These are phyloP conservation scores for Calonectria pteridis DNA, from an alignment of 2,329 filamentous ascomycete species.

Conservation along the genomic window DNA sequence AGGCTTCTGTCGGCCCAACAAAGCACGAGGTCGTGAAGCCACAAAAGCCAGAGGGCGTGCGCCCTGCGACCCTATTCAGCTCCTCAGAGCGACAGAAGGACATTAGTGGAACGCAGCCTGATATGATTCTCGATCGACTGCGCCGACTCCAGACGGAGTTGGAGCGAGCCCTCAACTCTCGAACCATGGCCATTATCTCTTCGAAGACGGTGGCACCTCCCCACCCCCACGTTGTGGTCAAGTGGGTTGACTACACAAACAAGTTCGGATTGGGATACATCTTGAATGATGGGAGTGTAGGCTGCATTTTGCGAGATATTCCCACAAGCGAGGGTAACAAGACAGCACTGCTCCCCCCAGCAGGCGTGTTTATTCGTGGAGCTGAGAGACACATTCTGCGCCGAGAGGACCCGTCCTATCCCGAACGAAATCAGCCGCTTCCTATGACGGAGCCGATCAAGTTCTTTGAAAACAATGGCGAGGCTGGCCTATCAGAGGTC, in stretches of 20 bases:
- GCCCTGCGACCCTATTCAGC: slow-evolving; percentile 66
- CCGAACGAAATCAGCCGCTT: slow-evolving; percentile 70
- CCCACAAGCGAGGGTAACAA: slow-evolving; percentile 64
- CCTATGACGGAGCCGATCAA: slow-evolving; percentile 74
- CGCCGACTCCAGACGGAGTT: slow-evolving; percentile 70
- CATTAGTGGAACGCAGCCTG: slow-evolving; percentile 68
- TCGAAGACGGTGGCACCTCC: slow-evolving; percentile 66
- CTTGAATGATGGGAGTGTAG: slow-evolving; percentile 83
- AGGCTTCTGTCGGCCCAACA: slow-evolving; percentile 44
- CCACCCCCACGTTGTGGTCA: slow-evolving; percentile 75
- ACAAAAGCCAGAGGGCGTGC: slow-evolving; percentile 47
- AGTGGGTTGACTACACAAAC: slow-evolving; percentile 92
- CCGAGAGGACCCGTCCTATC: slow-evolving; percentile 66
- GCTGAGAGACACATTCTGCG: slow-evolving; percentile 79
- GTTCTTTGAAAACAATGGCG: slow-evolving; percentile 80
- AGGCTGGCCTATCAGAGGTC: slow-evolving; percentile 72
- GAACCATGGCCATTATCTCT: slow-evolving; percentile 71
- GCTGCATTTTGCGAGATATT: slow-evolving; percentile 74
- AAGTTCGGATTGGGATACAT: slow-evolving; percentile 89
- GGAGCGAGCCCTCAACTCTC: slow-evolving; percentile 72
- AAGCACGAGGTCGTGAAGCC: slow-evolving; percentile 41
- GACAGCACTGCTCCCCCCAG: slow-evolving; percentile 71
- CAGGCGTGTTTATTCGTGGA: slow-evolving; percentile 77
- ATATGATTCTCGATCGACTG: slow-evolving; percentile 68
- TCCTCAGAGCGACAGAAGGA: slow-evolving; percentile 63